phyloP scores from a whole-genome alignment of 768 basidiomycete species.

The Leccinum uliginosum region DNA sequence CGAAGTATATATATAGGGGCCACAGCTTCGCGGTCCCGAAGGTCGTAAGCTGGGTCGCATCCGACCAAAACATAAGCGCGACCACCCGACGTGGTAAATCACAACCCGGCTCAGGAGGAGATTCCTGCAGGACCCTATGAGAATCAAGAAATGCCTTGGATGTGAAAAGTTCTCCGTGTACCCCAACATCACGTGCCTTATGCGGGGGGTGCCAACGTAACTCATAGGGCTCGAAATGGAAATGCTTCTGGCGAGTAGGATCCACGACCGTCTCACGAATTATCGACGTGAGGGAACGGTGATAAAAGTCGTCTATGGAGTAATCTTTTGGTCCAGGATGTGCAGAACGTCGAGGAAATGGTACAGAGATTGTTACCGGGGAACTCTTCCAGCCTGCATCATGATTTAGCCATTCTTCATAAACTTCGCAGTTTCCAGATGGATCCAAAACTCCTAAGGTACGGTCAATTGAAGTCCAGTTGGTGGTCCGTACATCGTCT shows the following conservation, averaged over 20 bases:
- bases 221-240: background rate
- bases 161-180: background rate
- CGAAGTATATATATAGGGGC: background rate
- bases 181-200: background rate
- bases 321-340: background rate
- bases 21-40: background rate
- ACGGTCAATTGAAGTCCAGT: background rate
- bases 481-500: background rate
- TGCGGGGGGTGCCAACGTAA: background rate
- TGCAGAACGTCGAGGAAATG: background rate
- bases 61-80: background rate
- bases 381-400: background rate
- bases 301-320: background rate
- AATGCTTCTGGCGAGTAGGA: background rate
- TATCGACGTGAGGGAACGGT: background rate
- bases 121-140: background rate
- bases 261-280: background rate
- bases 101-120: background rate
- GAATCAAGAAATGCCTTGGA: background rate
- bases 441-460: background rate
- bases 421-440: background rate
- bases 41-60: background rate
- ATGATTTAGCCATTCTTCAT: background rate
- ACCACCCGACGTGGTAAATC: background rate
- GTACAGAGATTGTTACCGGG: background rate